A percentile compares a stretch with the other conserved stretches of the same genome.
phyloP scores from a whole-genome alignment of 1,284 basidiomycete species.

The Tilletia indica region DNA sequence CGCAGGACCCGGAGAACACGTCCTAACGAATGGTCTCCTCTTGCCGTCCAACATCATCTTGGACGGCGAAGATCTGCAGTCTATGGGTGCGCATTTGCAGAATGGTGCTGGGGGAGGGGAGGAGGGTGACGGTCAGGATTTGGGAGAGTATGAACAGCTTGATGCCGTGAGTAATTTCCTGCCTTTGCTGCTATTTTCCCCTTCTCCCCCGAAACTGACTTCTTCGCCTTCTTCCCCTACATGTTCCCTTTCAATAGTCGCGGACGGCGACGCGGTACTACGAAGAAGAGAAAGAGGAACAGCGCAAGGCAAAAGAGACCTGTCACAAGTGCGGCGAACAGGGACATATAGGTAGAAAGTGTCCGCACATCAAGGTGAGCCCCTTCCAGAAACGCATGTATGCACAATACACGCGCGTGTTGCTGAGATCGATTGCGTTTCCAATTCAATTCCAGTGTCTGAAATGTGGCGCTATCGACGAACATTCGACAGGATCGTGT shows the following conservation, averaged over 20 bases:
- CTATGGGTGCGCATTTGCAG: neutral
- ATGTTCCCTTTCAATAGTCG: neutral
- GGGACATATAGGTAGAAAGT: conserved; percentile 40
- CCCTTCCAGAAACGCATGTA: too few relatives aligned
- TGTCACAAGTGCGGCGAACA: conserved; percentile 41
- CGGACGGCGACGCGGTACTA: conserved; percentile 37
- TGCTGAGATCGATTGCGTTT: too few relatives aligned
- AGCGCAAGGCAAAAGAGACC: conserved; percentile 32
- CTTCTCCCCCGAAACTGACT: too few relatives aligned
- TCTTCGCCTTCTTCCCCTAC: too few relatives aligned
- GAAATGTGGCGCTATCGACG: conserved; percentile 80
- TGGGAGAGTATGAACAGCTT: conserved; percentile 41
- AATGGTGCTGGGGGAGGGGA: neutral
- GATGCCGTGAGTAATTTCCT: conserved; percentile 22
- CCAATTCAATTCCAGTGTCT: conserved; percentile 65
- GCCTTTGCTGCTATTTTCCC: neutral
- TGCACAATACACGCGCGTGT: too few relatives aligned
- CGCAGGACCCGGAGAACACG: conserved; percentile 1
- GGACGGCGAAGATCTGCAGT: conserved; percentile 7
- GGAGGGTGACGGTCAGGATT: conserved; percentile 25
- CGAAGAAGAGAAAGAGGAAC: conserved; percentile 38
- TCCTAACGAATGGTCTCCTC: conserved; percentile 1
- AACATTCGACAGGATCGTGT: conserved; percentile 77
- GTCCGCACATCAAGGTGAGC: conserved; percentile 36
- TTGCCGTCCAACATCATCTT: conserved; percentile 8